Evolutionary conservation across 768 basidiomycete species (phyloP).

Genomic region (Boletus fagicola): DNA sequence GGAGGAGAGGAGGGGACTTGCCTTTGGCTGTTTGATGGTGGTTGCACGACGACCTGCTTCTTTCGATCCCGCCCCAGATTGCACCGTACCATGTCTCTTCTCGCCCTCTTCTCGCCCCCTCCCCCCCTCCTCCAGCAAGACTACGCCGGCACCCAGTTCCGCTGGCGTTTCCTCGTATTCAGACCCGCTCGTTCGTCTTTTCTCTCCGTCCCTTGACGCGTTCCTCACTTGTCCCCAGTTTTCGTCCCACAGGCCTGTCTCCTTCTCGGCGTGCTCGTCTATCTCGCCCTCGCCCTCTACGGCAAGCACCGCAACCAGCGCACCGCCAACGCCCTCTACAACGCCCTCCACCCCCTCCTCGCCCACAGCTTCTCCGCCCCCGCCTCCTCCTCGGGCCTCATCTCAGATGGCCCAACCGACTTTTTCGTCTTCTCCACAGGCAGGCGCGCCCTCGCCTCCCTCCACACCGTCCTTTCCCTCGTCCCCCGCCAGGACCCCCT

Average conservation of each 20-base stretch:
- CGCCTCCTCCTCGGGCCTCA: slow-evolving; percentile 46
- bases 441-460: slow-evolving; percentile 67
- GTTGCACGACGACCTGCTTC: not conserved
- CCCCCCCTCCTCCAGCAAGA: slow-evolving; percentile 35
- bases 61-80: too few species aligned
- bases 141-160: slow-evolving; percentile 74
- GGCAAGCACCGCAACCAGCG: slow-evolving; percentile 60
- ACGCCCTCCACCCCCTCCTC: slow-evolving; percentile 57
- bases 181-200: slow-evolving; percentile 64
- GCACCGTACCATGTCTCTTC: slow-evolving; percentile 13
- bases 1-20: slow-evolving; percentile 6
- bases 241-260: slow-evolving; percentile 67
- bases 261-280: slow-evolving; percentile 51
- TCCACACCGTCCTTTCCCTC: slow-evolving; percentile 78
- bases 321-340: slow-evolving; percentile 65
- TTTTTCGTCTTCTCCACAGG: slow-evolving; percentile 88
- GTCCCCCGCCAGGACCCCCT: slow-evolving; percentile 82
- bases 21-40: slow-evolving; percentile 13
- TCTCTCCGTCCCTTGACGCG: not conserved
- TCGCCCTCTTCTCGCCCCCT: slow-evolving; percentile 16
- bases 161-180: slow-evolving; percentile 75
- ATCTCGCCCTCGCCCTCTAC: slow-evolving; percentile 53
- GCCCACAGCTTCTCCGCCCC: slow-evolving; percentile 76
- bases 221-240: slow-evolving; percentile 34
- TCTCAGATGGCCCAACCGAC: slow-evolving; percentile 71